Evolutionary conservation across 768 basidiomycete genomes (phyloP).

Genomic region (Termitomyces sp.): DNA sequence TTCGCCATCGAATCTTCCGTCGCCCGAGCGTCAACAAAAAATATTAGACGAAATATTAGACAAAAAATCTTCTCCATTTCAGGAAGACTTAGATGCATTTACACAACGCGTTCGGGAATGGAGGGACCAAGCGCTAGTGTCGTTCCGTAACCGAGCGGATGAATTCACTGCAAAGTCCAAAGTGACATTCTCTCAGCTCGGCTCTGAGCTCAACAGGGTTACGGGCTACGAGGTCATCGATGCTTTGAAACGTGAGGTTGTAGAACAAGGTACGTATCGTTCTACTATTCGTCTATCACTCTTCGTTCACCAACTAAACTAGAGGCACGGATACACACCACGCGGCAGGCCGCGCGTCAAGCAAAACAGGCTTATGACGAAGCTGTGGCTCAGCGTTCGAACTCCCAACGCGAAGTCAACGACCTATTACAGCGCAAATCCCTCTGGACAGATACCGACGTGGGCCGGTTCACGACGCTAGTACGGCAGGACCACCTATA

Average conservation of each 20-base stretch:
- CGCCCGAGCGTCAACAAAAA: conserved; percentile 8
- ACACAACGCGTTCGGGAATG: conserved; percentile 45
- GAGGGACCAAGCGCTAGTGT: conserved; percentile 42
- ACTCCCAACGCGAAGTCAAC: conserved; percentile 94
- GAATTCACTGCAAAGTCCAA: conserved; percentile 55
- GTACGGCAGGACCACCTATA: conserved; percentile 88
- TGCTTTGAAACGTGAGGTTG: conserved; percentile 71
- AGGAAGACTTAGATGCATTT: conserved; percentile 33
- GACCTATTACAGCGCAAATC: conserved; percentile 93
- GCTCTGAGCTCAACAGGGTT: conserved; percentile 75
- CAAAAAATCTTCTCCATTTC: conserved; percentile 11
- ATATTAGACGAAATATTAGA: conserved; percentile 8
- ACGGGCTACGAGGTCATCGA: conserved; percentile 95
- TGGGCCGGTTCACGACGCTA: conserved; percentile 82
- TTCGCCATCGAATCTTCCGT: conserved; percentile 5
- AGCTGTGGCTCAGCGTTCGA: conserved; percentile 76
- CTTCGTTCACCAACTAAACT: not conserved
- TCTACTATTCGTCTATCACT: not conserved
- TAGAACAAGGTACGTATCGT: conserved; percentile 66
- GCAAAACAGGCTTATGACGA: conserved; percentile 77
- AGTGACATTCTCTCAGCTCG: conserved; percentile 67
- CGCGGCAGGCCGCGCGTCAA: conserved; percentile 62
- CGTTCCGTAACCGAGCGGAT: conserved; percentile 54
- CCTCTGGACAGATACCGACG: conserved; percentile 87
- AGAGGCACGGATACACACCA: conserved; percentile 74